Percentiles rank a stretch among this genome's conserved stretches.
phyloP scores from a whole-genome alignment of 257 asterid species.

The Datura wrightii region DNA sequence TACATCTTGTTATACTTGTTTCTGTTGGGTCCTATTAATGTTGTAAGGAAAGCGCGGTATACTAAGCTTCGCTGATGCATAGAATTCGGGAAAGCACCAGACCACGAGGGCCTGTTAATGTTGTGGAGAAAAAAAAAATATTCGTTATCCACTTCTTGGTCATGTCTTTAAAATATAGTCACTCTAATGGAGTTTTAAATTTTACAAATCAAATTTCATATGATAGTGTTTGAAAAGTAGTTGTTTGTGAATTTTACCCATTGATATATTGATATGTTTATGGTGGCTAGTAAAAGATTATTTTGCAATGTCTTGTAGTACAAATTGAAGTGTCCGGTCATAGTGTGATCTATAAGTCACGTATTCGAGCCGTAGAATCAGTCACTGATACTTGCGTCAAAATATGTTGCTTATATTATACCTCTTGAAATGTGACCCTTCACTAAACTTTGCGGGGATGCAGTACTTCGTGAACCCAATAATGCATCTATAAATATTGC shows the following conservation, averaged over 20 bases:
- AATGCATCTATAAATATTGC: background rate
- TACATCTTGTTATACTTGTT: background rate
- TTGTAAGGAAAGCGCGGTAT: background rate
- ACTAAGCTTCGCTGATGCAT: no score
- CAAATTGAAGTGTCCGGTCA: background rate
- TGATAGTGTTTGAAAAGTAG: background rate
- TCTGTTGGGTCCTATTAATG: background rate
- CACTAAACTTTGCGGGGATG: background rate
- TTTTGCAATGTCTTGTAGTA: background rate
- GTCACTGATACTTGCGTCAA: accelerated
- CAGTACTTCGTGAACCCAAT: background rate
- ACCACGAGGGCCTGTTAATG: no score
- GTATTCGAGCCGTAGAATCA: background rate
- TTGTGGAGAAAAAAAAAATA: background rate
- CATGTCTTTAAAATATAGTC: background rate
- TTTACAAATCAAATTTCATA: background rate
- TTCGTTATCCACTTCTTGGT: background rate
- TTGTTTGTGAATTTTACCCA: background rate
- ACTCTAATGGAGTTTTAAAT: background rate
- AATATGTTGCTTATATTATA: background rate
- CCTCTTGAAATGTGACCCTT: background rate
- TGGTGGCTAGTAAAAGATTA: background rate
- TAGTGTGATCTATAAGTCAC: background rate
- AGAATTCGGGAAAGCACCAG: no score
- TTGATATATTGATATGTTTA: background rate